phyloP scores from a whole-genome alignment of 1,284 basidiomycete species.

The Trichosporon sp. region DNA sequence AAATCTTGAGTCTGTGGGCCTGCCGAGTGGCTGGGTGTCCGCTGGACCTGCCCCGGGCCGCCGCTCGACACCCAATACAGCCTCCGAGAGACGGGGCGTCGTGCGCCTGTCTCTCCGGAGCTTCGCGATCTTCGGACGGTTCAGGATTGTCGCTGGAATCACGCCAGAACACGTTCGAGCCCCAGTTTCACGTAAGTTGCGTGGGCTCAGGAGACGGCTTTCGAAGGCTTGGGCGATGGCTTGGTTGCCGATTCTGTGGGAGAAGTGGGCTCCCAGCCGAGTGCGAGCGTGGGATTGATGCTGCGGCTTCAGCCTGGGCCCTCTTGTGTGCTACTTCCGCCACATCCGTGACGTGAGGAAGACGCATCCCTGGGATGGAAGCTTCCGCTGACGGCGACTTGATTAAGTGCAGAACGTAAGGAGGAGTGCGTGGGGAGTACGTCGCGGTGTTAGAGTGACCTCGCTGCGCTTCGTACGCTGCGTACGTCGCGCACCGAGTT shows the following conservation, averaged over 20 bases:
- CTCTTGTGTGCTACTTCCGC: neutral
- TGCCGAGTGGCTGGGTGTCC: neutral
- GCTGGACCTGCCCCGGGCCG: neutral
- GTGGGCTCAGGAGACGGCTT: neutral
- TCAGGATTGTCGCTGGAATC: slow-evolving; percentile 6
- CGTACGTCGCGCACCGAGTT: neutral
- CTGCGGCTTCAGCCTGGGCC: neutral
- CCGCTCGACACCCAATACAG: neutral
- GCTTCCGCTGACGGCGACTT: slow-evolving; percentile 6
- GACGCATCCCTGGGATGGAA: slow-evolving; percentile 8
- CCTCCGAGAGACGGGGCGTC: neutral
- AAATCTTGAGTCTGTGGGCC: too few species aligned
- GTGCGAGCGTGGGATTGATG: neutral
- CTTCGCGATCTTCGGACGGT: neutral
- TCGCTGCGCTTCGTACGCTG: neutral
- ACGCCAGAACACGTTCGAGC: neutral
- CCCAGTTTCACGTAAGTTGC: slow-evolving; percentile 9
- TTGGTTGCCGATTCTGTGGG: neutral
- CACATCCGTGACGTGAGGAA: slow-evolving; percentile 13
- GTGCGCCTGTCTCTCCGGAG: slow-evolving; percentile 1
- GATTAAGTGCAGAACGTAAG: neutral
- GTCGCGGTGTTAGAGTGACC: neutral
- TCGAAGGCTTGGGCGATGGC: neutral
- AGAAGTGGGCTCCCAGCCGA: neutral
- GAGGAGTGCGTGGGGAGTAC: neutral